Evolutionary conservation across 108 stramenopile species (phyloP), one percentile per base, ranked within the genome.

Genomic region (Skeletonema costatum): DNA sequence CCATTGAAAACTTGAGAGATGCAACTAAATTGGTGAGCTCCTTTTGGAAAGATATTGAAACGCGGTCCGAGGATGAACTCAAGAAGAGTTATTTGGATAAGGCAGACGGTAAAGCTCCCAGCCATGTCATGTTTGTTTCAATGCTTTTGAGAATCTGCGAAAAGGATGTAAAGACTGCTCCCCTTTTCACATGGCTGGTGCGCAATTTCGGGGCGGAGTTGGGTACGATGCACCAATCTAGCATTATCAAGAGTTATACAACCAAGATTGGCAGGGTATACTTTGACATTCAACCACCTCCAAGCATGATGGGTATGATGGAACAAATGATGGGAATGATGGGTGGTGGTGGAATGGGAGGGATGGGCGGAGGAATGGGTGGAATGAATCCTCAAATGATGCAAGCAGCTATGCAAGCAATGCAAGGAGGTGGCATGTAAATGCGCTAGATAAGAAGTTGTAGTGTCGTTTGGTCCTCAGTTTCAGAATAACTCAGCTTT

Each of bases 251-350:
- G 59, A 80, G 84, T 35, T 92, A 91, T 78, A 87, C 88, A 32
- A 89, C 92, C 81, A 95, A 95, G 82, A 95, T 95, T 82, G 94
- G 94, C 25, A 87, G 91, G 63, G 87, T 87, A 12, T 95, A 90
- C 80, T 95, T 93, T 70, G 89, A 93, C 68, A 95, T 95, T 77
- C 92, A 95, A 65, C 94, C 94, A 16, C 94, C 94, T 32, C 94
- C 94, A 30, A 88, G 78, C 70, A 95, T 95, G 94, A 78, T 95
- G 75, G 89, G 82, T 70, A 95, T 89, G 90, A 83, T 95, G 88
- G 94, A 95, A 68, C 93, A 90, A 65, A 95, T 95, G 94, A 92
- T 95, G 92, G 75, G 82, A 4, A 87, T 86, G 83, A 92, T 92
- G 87, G 88, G 86, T 32, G 87, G 86, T 14, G 87, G 80, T 8